Percentiles rank a stretch among this genome's conserved stretches.
phyloP scores from a whole-genome alignment of 305 asterid genomes.

The Fraxinus greggii region DNA sequence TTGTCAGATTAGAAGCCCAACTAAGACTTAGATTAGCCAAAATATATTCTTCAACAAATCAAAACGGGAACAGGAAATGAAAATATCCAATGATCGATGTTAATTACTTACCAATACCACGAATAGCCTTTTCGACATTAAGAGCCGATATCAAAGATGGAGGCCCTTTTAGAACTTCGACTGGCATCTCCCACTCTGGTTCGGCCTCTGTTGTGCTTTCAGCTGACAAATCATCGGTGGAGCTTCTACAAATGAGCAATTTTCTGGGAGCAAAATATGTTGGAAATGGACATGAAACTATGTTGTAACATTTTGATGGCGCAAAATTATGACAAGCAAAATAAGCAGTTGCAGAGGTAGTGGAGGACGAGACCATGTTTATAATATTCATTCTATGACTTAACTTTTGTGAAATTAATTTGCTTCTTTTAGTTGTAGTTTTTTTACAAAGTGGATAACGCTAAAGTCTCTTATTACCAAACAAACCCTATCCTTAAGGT shows the following conservation, averaged over 20 bases:
- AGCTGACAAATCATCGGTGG: conserved; percentile 2
- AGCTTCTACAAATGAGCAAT: conserved; percentile 6
- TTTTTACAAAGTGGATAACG: conserved; percentile 1
- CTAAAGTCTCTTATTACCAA: conserved; percentile 25
- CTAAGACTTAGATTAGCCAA: background rate
- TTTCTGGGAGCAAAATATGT: background rate
- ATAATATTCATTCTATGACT: background rate
- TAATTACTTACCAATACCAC: conserved; percentile 79
- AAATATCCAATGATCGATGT: conserved; percentile 39
- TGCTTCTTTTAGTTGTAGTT: background rate
- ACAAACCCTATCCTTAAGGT: conserved; percentile 29
- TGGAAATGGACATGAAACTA: conserved; percentile 25
- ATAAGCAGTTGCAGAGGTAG: conserved; percentile 32
- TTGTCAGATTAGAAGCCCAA: conserved; percentile 31
- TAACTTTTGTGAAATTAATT: background rate
- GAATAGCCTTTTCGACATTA: conserved; percentile 72
- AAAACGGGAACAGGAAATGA: background rate
- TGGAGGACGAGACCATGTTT: conserved; percentile 43
- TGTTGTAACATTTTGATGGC: conserved; percentile 2
- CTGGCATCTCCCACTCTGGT: conserved; percentile 25
- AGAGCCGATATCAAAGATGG: conserved; percentile 71
- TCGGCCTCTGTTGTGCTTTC: conserved; percentile 22
- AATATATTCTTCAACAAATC: conserved; percentile 41
- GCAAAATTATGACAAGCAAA: conserved; percentile 18
- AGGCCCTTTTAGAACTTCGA: conserved; percentile 42